A percentile compares a stretch with the other conserved stretches of the same genome.
These are phyloP conservation scores for Biscogniauxia mediterranea DNA, from an alignment of 2,329 filamentous ascomycete genomes.

Conservation along the genomic window DNA sequence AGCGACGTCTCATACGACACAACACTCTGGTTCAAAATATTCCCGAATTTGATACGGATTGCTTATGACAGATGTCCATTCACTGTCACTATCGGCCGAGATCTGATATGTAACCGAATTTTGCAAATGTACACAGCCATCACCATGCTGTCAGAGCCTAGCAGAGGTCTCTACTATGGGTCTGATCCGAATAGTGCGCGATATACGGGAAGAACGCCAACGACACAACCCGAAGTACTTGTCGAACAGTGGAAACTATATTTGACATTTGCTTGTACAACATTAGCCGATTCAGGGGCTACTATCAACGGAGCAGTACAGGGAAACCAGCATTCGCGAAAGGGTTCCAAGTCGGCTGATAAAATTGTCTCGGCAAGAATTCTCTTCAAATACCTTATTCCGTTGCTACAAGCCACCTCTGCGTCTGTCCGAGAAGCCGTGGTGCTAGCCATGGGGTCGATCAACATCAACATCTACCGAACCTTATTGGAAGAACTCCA, in stretches of 20 bases:
- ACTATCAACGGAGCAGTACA: conserved; percentile 55
- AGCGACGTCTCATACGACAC: conserved; percentile 94
- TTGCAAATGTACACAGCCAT: conserved; percentile 91
- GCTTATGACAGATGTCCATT: conserved; percentile 90
- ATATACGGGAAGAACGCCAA: conserved; percentile 54
- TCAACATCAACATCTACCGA: conserved; percentile 91
- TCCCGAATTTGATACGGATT: conserved; percentile 89
- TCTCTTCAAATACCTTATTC: conserved; percentile 88
- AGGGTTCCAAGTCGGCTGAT: conserved; percentile 70
- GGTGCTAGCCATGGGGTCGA: conserved; percentile 87
- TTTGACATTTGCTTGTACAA: conserved; percentile 94
- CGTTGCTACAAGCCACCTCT: conserved; percentile 77
- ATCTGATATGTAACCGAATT: conserved; percentile 88
- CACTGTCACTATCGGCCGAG: conserved; percentile 84
- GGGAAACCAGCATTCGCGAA: conserved; percentile 73
- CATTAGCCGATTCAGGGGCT: conserved; percentile 77
- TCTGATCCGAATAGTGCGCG: conserved; percentile 56
- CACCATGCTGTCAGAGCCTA: conserved; percentile 71
- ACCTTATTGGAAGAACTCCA: conserved; percentile 88
- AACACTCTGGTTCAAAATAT: conserved; percentile 96
- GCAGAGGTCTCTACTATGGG: conserved; percentile 63
- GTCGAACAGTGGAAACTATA: conserved; percentile 99
- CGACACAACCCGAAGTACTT: conserved; percentile 78
- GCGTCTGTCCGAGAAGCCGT: conserved; percentile 84
- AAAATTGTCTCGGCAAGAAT: conserved; percentile 86